Conservation (phyloP, 768 basidiomycete species). For the Lentinus brumalis region DNA sequence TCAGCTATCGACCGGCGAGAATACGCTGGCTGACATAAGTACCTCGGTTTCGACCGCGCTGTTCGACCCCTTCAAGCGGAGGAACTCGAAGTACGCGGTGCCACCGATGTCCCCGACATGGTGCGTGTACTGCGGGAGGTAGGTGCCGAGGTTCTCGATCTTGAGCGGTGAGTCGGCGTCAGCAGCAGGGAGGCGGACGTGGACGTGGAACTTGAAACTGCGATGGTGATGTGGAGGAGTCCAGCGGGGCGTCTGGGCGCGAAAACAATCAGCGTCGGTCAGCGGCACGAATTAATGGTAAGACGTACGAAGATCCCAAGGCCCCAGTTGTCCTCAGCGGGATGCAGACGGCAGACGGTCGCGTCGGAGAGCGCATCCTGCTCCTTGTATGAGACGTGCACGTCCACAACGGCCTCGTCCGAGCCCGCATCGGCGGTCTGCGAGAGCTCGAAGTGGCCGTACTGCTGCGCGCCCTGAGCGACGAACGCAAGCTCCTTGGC, state of each 20-base stretch:
- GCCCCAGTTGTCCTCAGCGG: conserved; percentile 22
- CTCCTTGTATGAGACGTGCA: conserved; percentile 20
- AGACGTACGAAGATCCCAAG: conserved; percentile 36
- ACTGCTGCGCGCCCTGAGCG: conserved; percentile 2
- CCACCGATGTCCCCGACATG: conserved; percentile 31
- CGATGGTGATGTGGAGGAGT: conserved; percentile 38
- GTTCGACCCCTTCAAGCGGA: conserved; percentile 30
- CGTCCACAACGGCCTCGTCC: conserved; percentile 21
- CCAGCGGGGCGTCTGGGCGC: conserved; percentile 19
- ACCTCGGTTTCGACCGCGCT: conserved; percentile 32
- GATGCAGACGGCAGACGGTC: conserved; percentile 26
- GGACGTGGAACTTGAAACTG: conserved; percentile 33
- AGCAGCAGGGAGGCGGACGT: conserved; percentile 40
- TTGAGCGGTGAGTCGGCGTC: conserved; percentile 14
- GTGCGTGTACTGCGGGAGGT: conserved; percentile 33
- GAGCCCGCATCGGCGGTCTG: conserved; percentile 3
- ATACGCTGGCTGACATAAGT: conserved; percentile 6
- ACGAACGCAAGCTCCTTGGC: conserved; percentile 15
- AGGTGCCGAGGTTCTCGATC: conserved; percentile 32
- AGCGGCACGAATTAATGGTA: too few species aligned
- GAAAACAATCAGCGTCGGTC: not conserved
- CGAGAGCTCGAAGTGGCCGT: conserved; percentile 18
- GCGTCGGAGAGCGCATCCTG: conserved; percentile 8
- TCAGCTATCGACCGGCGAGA: not conserved
- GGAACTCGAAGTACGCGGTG: conserved; percentile 29